Evolutionary conservation across 345 rosid species (phyloP).

Genomic region (Acer saccharum): DNA sequence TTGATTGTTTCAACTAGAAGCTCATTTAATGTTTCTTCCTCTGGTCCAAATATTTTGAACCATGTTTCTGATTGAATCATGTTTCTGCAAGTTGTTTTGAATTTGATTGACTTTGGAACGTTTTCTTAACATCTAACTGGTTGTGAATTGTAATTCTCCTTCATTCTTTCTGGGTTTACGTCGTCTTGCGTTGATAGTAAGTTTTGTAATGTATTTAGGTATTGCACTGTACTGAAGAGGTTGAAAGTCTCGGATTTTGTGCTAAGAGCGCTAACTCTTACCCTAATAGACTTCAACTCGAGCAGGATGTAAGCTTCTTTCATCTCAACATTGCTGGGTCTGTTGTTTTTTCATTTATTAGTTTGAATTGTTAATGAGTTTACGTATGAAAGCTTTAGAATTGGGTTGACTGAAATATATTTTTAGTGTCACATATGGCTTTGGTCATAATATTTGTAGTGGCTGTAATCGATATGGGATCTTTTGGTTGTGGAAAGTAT

Average conservation of each 20-base stretch:
- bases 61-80: not conserved
- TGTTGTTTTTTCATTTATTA: constrained; percentile 1
- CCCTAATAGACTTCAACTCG: constrained; percentile 72
- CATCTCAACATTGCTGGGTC: constrained; percentile 6
- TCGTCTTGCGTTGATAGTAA: not conserved
- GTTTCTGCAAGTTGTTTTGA: not conserved
- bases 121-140: not conserved
- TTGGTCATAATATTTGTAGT: not conserved
- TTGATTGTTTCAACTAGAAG: not conserved
- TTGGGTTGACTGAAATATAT: not conserved
- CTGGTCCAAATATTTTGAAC: not conserved
- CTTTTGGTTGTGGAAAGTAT: not conserved
- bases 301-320: constrained; percentile 68
- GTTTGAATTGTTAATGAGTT: constrained; percentile 4
- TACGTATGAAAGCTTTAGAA: not conserved
- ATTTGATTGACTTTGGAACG: not conserved
- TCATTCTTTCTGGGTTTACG: constrained; percentile 4
- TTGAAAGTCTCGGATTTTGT: constrained; percentile 32
- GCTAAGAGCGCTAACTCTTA: constrained; percentile 34
- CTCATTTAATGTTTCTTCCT: not conserved
- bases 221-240: constrained; percentile 35
- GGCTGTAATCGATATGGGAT: constrained; percentile 1
- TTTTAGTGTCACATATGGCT: not conserved
- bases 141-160: not conserved
- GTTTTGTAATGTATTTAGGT: constrained; percentile 44